Conservation (phyloP, 495 filamentous ascomycete species). For the Hypomontagnella monticulosa region DNA sequence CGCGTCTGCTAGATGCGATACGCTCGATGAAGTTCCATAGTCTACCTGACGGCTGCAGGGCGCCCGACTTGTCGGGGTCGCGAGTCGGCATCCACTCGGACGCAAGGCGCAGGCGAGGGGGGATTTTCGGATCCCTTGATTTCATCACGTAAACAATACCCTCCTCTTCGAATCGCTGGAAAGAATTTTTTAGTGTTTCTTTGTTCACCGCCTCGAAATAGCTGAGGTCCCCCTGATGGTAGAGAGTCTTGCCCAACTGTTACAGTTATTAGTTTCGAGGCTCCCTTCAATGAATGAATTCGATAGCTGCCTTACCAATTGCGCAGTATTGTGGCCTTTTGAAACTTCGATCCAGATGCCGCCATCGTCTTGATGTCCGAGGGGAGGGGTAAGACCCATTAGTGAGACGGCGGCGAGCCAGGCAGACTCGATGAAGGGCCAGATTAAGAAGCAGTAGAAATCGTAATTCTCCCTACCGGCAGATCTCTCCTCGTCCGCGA, state of each 20-base stretch:
- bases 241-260: slow-evolving; percentile 93
- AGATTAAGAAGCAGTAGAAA: slow-evolving; percentile 98
- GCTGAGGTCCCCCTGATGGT: slow-evolving; percentile 94
- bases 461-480: slow-evolving; percentile 92
- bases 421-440: slow-evolving; percentile 93
- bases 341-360: slow-evolving; percentile 78
- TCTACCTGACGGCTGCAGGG: slow-evolving; percentile 72
- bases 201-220: slow-evolving; percentile 99
- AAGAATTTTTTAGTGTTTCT: slow-evolving; percentile 93
- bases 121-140: slow-evolving; percentile 65
- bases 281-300: background rate
- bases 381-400: slow-evolving; percentile 82
- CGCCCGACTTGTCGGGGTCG: slow-evolving; percentile 63
- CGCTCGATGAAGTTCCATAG: slow-evolving; percentile 91
- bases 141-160: slow-evolving; percentile 81
- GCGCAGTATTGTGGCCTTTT: slow-evolving; percentile 82
- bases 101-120: slow-evolving; percentile 71
- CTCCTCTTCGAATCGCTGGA: slow-evolving; percentile 87
- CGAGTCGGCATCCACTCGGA: slow-evolving; percentile 81
- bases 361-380: slow-evolving; percentile 62
- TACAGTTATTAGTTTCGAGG: slow-evolving; percentile 35
- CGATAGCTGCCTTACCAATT: slow-evolving; percentile 66
- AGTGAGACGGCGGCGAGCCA: slow-evolving; percentile 92
- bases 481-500: slow-evolving; percentile 77
- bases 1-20: slow-evolving; percentile 81